Evolutionary conservation across 495 filamentous ascomycete species (phyloP), one percentile per base, ranked within the genome.

Genomic region (Penicillium chermesinum): DNA sequence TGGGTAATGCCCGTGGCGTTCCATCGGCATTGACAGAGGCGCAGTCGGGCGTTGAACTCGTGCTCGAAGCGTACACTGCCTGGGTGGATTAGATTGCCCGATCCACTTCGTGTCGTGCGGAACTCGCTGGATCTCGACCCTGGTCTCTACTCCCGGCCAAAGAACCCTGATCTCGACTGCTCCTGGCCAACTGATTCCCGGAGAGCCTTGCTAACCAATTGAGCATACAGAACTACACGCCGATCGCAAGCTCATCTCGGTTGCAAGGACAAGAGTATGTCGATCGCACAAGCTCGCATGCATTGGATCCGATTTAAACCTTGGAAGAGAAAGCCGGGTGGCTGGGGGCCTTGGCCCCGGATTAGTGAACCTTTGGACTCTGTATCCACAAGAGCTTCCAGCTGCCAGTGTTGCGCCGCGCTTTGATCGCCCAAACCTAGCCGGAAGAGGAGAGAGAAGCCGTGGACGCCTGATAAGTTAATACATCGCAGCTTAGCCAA

Each of bases 81-180:
- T 45, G 44, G 42, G 46, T 46, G 33, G 37, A 44, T 48, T 49
- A 42, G 47, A 57, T 50, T 50, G 47, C 47, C 36, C 7, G 49
- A 32, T 53, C 54, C 54, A 57, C 49, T 30, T 4, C 25, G 10
- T 30, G 25, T 30, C 25, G 25, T 30, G 25, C 25, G 4, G 25
- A 30, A 30, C 10, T 30, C 25, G 25, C 10, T 30, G 25, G 25
- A 30, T 30, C 25, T 30, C 10, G 25, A 30, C 25, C 5, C 25
- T 10, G 25, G 25, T 10, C 25, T 30, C 25, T 4, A 5, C 25
- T 4, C 25, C 25, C 4, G 4, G 4, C 25, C 4, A 4, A 10
- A 30, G 4, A 5, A 10, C 4, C 25, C 25, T 5, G 25, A 5
- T 30, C 25, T 30, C 25, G 4, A 10, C 25, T 5, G 25, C n/a